Percentiles rank a stretch among this genome's conserved stretches.
phyloP scores from a whole-genome alignment of 2,329 filamentous ascomycete genomes.

The Fusarium palustre region DNA sequence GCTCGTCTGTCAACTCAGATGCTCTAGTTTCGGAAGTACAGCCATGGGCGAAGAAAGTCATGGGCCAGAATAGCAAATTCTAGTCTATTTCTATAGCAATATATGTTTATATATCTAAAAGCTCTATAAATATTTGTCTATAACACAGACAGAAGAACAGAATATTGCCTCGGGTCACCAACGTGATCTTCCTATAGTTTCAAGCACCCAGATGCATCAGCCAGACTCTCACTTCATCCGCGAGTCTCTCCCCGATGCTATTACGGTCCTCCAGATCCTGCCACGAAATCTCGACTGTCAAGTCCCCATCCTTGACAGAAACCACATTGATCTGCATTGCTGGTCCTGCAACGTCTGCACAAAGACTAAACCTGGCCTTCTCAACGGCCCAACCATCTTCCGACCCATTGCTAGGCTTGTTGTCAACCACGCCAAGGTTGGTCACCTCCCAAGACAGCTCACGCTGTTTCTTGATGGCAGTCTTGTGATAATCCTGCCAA shows the following conservation, averaged over 20 bases:
- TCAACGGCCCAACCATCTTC: neutral
- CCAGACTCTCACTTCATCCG: neutral
- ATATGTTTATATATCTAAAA: neutral
- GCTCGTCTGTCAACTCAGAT: neutral
- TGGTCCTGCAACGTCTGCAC: slow-evolving; percentile 1
- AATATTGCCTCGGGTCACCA: neutral
- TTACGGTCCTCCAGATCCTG: slow-evolving; percentile 6
- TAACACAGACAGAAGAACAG: neutral
- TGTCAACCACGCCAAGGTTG: slow-evolving; percentile 9
- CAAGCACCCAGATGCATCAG: neutral
- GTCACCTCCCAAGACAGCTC: slow-evolving; percentile 13
- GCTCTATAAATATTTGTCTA: neutral
- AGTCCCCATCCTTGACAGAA: neutral
- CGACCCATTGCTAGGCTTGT: neutral
- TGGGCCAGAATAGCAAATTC: neutral
- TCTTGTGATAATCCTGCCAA: slow-evolving; percentile 9
- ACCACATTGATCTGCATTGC: slow-evolving; percentile 1
- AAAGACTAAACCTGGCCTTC: neutral
- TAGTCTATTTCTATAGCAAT: neutral
- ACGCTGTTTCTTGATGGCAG: neutral
- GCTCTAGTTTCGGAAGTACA: neutral
- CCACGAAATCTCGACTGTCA: slow-evolving; percentile 7
- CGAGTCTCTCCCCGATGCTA: neutral
- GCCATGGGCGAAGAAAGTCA: neutral
- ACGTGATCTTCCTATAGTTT: neutral